Base-by-base conservation (phyloP, 106 monocot species). In the Acorus gramineus region DNA sequence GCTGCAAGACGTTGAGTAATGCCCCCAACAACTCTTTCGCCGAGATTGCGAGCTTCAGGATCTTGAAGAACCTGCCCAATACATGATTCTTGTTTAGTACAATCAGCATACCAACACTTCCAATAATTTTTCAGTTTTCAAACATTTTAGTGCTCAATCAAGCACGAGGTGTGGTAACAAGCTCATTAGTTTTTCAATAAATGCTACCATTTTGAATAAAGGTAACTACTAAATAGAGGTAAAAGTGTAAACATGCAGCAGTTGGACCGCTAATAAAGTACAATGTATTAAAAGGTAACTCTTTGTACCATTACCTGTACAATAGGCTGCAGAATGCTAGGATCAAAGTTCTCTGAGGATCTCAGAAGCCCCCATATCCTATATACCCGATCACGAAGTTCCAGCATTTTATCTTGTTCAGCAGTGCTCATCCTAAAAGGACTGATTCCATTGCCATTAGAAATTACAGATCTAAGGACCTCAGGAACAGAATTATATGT, bases 261-360 rank as follows among this genome's bases (percentile, higher is more conserved):
- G 1, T 28, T 28, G 1, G 28, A 28, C 28, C 28, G 28, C 28
- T 28, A 28, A 28, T 28, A 28, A 28, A 28, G 28, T 28, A 28
- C 28, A 28, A 28, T 28, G 28, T 28, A 28, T 28, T 28, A 28
- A 28, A 28, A 28, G 28, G 28, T 28, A 28, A 28, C 28, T 28
- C 28, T 28, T 28, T 28, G 28, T 28, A 28, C 28, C 11, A 44
- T 52, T 84, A 98, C 98, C 98, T 92, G 98, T 53, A 98, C 11
- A 80, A 98, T 72, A 54, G 98, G 98, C 65, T 81, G 88, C 55
- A 98, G 64, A 75, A 85, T 10, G 67, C 75, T 92, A 55, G 92
- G 98, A 80, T 98, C 98, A 72, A 92, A 98, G 80, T 77, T 86
- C 57, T 88, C 66, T 3, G 92, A 92, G 8, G 98, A 79, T 69